Evolutionary conservation across 2,329 filamentous ascomycete genomes (phyloP).

Genomic region (Pseudogymnoascus sp.): DNA sequence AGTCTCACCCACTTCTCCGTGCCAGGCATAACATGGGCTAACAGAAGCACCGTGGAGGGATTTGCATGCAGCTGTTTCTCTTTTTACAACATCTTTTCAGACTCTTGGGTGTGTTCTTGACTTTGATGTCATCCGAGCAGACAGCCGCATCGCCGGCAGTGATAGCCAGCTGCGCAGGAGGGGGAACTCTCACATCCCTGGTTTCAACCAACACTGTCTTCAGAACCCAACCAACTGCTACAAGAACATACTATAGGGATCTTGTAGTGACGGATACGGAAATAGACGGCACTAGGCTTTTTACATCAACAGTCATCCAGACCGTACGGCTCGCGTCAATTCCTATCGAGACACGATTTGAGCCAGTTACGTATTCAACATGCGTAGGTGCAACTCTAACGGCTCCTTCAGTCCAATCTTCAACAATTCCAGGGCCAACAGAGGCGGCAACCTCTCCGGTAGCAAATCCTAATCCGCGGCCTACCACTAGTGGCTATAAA

Average conservation of each 20-base stretch:
- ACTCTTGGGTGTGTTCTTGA: not conserved
- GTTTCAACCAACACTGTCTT: not conserved
- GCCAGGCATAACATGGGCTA: not conserved
- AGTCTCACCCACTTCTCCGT: not conserved
- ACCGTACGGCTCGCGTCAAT: not conserved
- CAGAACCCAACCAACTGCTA: not conserved
- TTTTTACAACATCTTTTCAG: not conserved
- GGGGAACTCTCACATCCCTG: not conserved
- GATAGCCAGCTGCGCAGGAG: not conserved
- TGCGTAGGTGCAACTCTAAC: not conserved
- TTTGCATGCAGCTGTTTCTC: not conserved
- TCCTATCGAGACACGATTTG: not conserved
- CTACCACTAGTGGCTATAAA: not conserved
- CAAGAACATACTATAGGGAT: not conserved
- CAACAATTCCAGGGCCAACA: not conserved
- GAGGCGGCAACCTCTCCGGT: not conserved
- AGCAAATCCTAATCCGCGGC: not conserved
- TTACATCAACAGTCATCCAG: not conserved
- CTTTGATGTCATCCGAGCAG: not conserved
- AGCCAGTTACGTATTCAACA: not conserved
- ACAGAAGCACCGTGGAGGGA: not conserved
- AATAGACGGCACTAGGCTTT: not conserved
- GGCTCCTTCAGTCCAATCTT: not conserved
- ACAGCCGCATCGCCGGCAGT: not conserved
- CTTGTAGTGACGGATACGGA: not conserved